phyloP scores from a whole-genome alignment of 176 grass and related monocot genomes.

The Zea luxurians region DNA sequence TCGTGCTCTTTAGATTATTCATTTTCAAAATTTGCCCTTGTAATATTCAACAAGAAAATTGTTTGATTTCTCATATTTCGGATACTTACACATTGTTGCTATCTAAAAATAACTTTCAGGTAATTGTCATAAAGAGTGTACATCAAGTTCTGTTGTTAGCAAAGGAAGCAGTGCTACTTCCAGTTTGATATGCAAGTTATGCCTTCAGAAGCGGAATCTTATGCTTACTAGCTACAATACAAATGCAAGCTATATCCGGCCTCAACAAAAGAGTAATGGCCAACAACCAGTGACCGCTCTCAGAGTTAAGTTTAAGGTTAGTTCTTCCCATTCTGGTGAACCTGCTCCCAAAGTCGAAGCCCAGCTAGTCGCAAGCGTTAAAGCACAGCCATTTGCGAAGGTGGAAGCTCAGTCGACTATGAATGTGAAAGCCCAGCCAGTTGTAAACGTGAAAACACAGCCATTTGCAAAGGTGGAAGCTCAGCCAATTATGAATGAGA shows the following conservation, averaged over 20 bases:
- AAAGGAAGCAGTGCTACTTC: conserved; percentile 39
- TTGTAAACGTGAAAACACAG: background rate
- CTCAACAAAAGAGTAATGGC: conserved; percentile 46
- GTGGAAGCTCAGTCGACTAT: conserved; percentile 10
- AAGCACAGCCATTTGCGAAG: conserved; percentile 24
- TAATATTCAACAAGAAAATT: conserved; percentile 4
- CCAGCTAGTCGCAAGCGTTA: conserved; percentile 18
- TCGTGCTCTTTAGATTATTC: conserved; percentile 27
- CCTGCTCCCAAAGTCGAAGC: conserved; percentile 26
- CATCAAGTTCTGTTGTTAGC: conserved; percentile 41
- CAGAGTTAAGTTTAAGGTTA: conserved; percentile 51
- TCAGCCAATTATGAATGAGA: conserved; percentile 27
- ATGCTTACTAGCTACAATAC: conserved; percentile 45
- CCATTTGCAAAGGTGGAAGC: background rate
- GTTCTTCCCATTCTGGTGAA: conserved; percentile 51
- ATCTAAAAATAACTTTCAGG: conserved; percentile 58
- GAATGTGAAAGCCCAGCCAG: conserved; percentile 29
- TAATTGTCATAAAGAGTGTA: conserved; percentile 80
- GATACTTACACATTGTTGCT: conserved; percentile 33
- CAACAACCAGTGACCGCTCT: conserved; percentile 42
- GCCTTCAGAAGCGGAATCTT: conserved; percentile 49
- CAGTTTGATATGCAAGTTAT: conserved; percentile 69
- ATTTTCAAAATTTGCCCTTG: background rate
- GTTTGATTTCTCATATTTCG: conserved; percentile 20
- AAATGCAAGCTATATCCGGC: conserved; percentile 30